Evolutionary conservation across 345 rosid genomes (phyloP), one percentile per base, ranked within the genome.

Genomic region (Heritiera littoralis): DNA sequence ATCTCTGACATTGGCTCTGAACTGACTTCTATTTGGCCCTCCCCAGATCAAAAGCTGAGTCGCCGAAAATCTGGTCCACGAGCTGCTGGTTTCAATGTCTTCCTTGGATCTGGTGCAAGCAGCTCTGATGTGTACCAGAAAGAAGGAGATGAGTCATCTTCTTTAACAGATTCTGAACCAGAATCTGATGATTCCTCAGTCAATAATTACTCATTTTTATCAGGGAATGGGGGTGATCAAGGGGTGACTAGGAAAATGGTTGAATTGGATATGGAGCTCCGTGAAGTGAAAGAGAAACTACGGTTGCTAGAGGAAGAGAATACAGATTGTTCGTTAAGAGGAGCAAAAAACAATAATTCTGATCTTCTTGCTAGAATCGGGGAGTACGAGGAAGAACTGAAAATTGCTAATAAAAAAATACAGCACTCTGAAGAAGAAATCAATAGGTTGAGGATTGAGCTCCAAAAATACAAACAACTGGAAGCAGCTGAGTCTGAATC

Each of bases 181-280:
- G 96, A 92, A 79, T 91, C 90, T n/a, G 94, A 89, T 77, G 87
- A 88, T 78, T 92, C 93, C 66, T 95, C 97, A 12, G 88, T 91
- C 41, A 86, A 86, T 80, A 91, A 90, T 82, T 88, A 84, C 82
- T 87, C 89, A 1, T 84, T 84, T 82, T 72, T 85, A 32, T 82
- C 85, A 52, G 79, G 88, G 32, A 83, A 82, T 76, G 86, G 86
- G 71, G 78, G 82, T 74, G 92, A 85, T 69, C 92, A 89, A 79
- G 87, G 80, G 51, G 41, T 84, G 70, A 87, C 78, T 28, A 80
- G 82, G 79, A 86, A 79, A 84, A 78, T 92, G n/a, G 32, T 82
- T 32, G 94, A 89, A 51, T 83, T 90, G 81, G 98, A 91, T 79
- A 81, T 72, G 74, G 90, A 89, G 81, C 92, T 90, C n/a, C 86